These are phyloP conservation scores for Penicillium pulvis DNA, from an alignment of 495 filamentous ascomycete species.

Conservation along the genomic window DNA sequence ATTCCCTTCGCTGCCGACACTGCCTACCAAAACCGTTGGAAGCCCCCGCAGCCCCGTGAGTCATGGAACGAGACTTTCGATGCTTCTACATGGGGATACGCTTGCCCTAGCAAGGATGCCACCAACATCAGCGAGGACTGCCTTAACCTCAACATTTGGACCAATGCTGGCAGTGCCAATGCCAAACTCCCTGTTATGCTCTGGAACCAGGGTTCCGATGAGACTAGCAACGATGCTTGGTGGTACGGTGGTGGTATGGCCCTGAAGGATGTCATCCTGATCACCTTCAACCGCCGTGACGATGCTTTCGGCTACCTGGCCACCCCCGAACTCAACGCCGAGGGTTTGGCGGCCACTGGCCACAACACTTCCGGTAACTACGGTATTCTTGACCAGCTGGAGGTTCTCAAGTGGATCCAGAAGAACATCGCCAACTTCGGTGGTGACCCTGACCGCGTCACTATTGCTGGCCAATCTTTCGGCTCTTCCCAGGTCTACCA, in stretches of 20 bases:
- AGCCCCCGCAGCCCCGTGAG: constrained; percentile 28
- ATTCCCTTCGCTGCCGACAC: constrained; percentile 34
- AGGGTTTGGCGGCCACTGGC: constrained; percentile 23
- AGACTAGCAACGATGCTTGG: constrained; percentile 26
- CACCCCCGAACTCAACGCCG: constrained; percentile 52
- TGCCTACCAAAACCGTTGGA: constrained; percentile 33
- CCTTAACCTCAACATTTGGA: constrained; percentile 35
- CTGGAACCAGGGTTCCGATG: constrained; percentile 34
- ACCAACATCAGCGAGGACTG: constrained; percentile 33
- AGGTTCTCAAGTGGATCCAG: constrained; percentile 37
- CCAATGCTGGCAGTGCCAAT: constrained; percentile 23
- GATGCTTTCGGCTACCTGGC: constrained; percentile 70
- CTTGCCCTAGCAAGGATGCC: constrained; percentile 21
- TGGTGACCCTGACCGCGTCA: constrained; percentile 54
- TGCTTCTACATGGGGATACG: constrained; percentile 23
- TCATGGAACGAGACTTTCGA: constrained; percentile 30
- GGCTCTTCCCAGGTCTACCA: constrained; percentile 47
- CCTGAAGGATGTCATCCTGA: constrained; percentile 54
- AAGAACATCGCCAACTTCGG: constrained; percentile 43
- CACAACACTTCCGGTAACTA: constrained; percentile 53
- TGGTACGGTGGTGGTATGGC: constrained; percentile 35
- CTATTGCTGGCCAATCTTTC: constrained; percentile 54
- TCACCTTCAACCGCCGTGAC: constrained; percentile 73
- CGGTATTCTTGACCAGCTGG: constrained; percentile 41
- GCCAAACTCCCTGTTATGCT: constrained; percentile 34